Conservation (phyloP, 2,329 filamentous ascomycete genomes). For the Colletotrichum sp. region DNA sequence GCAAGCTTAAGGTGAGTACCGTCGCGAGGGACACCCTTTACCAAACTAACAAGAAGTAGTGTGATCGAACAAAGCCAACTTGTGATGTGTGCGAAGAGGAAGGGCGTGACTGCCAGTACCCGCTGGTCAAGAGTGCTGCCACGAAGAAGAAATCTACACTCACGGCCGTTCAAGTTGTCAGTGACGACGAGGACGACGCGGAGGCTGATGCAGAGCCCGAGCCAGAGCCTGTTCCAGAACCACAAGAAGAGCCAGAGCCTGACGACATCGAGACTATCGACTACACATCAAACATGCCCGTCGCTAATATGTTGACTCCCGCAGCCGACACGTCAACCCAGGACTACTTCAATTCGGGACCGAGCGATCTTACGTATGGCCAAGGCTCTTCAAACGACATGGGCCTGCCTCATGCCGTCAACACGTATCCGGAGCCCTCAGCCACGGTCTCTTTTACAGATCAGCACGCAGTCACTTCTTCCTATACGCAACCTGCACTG, state of each 20-base stretch:
- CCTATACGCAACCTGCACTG: background rate
- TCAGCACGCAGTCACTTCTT: background rate
- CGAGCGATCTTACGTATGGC: conserved; percentile 27
- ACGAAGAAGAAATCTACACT: background rate
- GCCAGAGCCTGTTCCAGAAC: background rate
- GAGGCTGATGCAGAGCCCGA: conserved; percentile 21
- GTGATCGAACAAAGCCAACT: conserved; percentile 42
- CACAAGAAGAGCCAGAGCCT: background rate
- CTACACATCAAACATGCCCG: conserved; percentile 26
- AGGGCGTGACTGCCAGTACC: conserved; percentile 42
- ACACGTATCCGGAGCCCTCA: conserved; percentile 1
- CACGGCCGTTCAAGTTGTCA: conserved; percentile 24
- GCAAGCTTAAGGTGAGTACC: conserved; percentile 41
- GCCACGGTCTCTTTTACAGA: background rate
- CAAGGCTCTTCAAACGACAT: conserved; percentile 17
- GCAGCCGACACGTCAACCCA: conserved; percentile 25
- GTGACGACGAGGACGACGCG: conserved; percentile 17
- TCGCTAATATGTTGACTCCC: conserved; percentile 29
- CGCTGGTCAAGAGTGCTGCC: conserved; percentile 30
- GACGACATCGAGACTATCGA: conserved; percentile 23
- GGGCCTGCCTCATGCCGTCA: background rate
- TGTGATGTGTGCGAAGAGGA: conserved; percentile 41
- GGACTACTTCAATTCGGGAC: conserved; percentile 32
- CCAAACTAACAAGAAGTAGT: conserved; percentile 34
- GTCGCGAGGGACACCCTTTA: too few relatives aligned